Evolutionary conservation across 495 filamentous ascomycete genomes (phyloP).

Genomic region (Talaromyces liani): DNA sequence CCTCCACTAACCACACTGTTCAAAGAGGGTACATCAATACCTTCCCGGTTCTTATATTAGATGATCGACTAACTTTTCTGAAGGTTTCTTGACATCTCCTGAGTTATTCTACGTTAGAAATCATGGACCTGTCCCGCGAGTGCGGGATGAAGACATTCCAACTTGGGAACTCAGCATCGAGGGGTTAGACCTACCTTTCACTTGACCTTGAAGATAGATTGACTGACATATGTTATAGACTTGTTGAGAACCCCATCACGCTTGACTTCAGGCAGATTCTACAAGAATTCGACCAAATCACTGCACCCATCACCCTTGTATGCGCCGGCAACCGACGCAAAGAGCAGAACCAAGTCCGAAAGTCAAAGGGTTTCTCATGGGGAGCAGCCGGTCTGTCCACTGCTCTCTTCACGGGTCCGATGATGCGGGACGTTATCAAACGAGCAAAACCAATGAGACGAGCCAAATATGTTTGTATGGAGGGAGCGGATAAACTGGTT

Average conservation of each 20-base stretch:
- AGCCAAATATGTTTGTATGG: constrained; percentile 87
- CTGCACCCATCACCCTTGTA: constrained; percentile 81
- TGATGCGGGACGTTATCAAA: constrained; percentile 64
- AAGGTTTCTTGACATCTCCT: constrained; percentile 80
- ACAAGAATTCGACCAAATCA: constrained; percentile 72
- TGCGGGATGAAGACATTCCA: constrained; percentile 63
- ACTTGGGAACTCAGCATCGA: constrained; percentile 84
- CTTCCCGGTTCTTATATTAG: not conserved
- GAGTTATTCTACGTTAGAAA: constrained; percentile 96
- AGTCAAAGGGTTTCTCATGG: constrained; percentile 96
- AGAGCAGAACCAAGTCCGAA: constrained; percentile 87
- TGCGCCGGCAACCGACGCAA: constrained; percentile 93
- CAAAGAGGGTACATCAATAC: constrained; percentile 53
- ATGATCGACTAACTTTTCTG: not conserved
- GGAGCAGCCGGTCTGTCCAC: constrained; percentile 86
- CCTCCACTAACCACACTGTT: constrained; percentile 73
- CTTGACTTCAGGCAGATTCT: constrained; percentile 71
- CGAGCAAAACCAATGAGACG: constrained; percentile 60
- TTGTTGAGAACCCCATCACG: constrained; percentile 73
- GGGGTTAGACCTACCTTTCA: constrained; percentile 41
- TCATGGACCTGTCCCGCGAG: constrained; percentile 78
- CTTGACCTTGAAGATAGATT: not conserved
- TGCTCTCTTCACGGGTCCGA: constrained; percentile 79
- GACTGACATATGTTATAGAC: constrained; percentile 17
- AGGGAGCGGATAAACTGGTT: constrained; percentile 79